Conservation (phyloP, 148 eudicot species). For the Cornus florida region DNA sequence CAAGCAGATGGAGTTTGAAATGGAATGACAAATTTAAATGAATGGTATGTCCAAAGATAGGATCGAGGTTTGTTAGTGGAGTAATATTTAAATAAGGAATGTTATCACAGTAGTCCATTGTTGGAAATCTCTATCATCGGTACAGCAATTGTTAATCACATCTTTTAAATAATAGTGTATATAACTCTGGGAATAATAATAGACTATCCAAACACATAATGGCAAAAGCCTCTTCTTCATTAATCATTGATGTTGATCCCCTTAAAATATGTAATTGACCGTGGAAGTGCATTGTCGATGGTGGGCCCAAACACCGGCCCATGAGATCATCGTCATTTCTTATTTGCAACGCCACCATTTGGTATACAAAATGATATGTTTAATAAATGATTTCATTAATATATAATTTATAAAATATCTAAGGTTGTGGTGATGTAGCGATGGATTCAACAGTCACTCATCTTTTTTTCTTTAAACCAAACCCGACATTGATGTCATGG, state of each 20-base stretch:
- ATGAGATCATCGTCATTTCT: conserved; percentile 35
- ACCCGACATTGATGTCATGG: conserved; percentile 15
- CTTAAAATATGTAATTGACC: not conserved
- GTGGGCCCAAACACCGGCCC: conserved; percentile 40
- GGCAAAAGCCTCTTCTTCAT: no score
- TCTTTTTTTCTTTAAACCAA: conserved; percentile 5
- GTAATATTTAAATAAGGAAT: not conserved
- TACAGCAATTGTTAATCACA: not conserved
- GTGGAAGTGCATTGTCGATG: not conserved
- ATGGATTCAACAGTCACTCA: conserved; percentile 10
- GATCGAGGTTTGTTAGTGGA: no score
- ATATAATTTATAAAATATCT: conserved; percentile 19
- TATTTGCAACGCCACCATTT: conserved; percentile 7
- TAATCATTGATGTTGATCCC: not conserved
- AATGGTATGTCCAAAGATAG: no score
- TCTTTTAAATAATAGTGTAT: not conserved
- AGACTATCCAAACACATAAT: no score
- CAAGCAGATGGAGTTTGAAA: no score
- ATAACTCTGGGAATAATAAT: no score
- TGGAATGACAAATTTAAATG: no score
- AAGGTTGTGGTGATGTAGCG: conserved; percentile 1
- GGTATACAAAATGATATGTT: conserved; percentile 18
- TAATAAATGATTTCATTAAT: conserved; percentile 6
- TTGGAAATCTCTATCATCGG: not conserved
- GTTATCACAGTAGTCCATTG: not conserved